These are phyloP conservation scores for Glaciozyma martinii DNA, from an alignment of 768 basidiomycete genomes.

Conservation along the genomic window DNA sequence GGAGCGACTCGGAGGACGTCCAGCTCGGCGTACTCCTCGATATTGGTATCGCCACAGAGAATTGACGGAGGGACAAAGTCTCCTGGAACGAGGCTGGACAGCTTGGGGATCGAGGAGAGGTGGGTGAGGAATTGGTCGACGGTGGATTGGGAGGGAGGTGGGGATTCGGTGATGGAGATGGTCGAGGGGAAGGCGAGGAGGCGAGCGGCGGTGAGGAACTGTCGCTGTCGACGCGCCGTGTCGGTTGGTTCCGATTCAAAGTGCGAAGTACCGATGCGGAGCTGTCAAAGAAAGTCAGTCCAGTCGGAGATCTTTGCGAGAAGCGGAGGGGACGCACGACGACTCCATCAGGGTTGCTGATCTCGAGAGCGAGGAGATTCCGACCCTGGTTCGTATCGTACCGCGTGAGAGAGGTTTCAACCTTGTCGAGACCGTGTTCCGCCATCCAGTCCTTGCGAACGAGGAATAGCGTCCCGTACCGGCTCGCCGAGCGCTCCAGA, in stretches of 20 bases:
- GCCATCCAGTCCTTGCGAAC: background rate
- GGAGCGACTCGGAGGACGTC: background rate
- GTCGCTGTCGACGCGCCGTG: background rate
- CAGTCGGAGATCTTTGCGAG: too few species aligned
- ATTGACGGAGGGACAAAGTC: background rate
- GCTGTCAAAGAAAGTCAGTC: background rate
- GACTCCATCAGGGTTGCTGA: background rate
- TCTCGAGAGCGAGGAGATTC: background rate
- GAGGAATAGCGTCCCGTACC: background rate
- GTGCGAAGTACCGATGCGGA: slow-evolving; percentile 3
- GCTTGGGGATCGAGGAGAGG: background rate
- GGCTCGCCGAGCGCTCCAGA: background rate
- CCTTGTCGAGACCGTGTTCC: background rate
- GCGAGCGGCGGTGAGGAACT: slow-evolving; percentile 1
- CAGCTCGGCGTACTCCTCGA: background rate
- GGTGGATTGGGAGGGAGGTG: background rate
- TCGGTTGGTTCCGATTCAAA: background rate
- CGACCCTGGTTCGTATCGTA: background rate
- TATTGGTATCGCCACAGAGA: background rate
- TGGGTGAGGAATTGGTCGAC: background rate
- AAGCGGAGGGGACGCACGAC: background rate
- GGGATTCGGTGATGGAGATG: background rate
- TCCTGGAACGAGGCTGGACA: background rate
- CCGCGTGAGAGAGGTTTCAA: background rate
- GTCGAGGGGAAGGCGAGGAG: background rate